phyloP scores from a whole-genome alignment of 176 grass and related monocot species.

The Ampelocalamus luodianensis region DNA sequence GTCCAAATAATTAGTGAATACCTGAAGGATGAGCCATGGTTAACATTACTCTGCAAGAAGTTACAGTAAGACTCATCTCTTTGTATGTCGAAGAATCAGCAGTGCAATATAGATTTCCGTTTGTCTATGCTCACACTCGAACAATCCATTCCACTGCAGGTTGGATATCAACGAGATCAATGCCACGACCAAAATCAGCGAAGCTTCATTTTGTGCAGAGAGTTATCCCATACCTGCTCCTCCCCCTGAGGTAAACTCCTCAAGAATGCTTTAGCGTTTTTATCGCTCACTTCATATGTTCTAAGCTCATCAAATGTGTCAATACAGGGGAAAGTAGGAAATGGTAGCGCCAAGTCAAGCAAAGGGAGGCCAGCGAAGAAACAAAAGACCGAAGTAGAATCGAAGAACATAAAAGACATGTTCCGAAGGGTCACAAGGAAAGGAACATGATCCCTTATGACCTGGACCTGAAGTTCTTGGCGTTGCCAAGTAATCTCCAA shows the following conservation, averaged over 20 bases:
- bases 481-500: background rate
- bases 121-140: background rate
- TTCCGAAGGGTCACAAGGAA: slow-evolving; percentile 77
- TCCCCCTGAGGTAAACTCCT: slow-evolving; percentile 56
- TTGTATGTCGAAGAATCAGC: slow-evolving; percentile 8
- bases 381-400: slow-evolving; percentile 66
- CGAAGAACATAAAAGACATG: slow-evolving; percentile 92
- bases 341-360: slow-evolving; percentile 43
- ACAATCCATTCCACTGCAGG: slow-evolving; percentile 49
- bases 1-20: slow-evolving; percentile 87
- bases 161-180: slow-evolving; percentile 66
- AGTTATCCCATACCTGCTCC: slow-evolving; percentile 38
- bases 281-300: background rate
- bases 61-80: slow-evolving; percentile 64
- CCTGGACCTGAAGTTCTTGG: slow-evolving; percentile 5
- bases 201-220: slow-evolving; percentile 49
- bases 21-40: slow-evolving; percentile 80
- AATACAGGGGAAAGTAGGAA: slow-evolving; percentile 49
- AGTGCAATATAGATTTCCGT: slow-evolving; percentile 14
- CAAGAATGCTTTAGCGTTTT: background rate
- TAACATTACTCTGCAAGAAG: slow-evolving; percentile 66
- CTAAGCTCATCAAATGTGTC: slow-evolving; percentile 26
- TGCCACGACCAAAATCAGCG: slow-evolving; percentile 38
- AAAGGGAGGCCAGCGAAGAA: slow-evolving; percentile 80
- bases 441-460: slow-evolving; percentile 20